Evolutionary conservation across 148 eudicot genomes (phyloP).

Genomic region (Rhododendron ferrugineum): DNA sequence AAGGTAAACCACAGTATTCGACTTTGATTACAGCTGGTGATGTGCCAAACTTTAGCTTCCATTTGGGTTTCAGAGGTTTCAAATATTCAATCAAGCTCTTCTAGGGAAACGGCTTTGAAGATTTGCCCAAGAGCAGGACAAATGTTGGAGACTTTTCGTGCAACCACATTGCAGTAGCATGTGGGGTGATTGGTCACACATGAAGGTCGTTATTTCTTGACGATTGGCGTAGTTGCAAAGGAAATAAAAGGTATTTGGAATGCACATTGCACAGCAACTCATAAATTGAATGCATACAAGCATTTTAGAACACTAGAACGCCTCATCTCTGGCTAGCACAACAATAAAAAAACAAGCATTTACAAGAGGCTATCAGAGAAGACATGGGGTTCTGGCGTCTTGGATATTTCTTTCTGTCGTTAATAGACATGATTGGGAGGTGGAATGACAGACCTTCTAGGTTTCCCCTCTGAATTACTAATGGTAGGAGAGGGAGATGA

Average conservation of each 20-base stretch:
- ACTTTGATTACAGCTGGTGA: background rate
- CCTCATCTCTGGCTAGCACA: background rate
- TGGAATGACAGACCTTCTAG: background rate
- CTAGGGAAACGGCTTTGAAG: background rate
- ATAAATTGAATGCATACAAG: background rate
- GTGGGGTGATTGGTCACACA: background rate
- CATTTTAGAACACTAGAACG: background rate
- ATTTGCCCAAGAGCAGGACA: background rate
- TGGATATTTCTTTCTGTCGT: background rate
- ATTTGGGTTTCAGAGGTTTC: background rate
- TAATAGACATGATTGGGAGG: background rate
- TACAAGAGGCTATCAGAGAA: background rate
- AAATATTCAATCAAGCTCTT: background rate
- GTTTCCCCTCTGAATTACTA: background rate
- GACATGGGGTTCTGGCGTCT: background rate
- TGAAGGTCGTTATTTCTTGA: background rate
- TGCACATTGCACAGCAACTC: background rate
- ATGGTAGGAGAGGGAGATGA: background rate
- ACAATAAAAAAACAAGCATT: background rate
- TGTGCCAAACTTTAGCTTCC: background rate
- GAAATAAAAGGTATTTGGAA: background rate
- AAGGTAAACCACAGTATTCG: background rate
- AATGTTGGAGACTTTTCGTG: background rate
- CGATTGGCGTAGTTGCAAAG: background rate
- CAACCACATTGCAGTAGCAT: background rate